Base-by-base conservation (phyloP, 2,329 filamentous ascomycete genomes). In the Clarireedia sp. region DNA sequence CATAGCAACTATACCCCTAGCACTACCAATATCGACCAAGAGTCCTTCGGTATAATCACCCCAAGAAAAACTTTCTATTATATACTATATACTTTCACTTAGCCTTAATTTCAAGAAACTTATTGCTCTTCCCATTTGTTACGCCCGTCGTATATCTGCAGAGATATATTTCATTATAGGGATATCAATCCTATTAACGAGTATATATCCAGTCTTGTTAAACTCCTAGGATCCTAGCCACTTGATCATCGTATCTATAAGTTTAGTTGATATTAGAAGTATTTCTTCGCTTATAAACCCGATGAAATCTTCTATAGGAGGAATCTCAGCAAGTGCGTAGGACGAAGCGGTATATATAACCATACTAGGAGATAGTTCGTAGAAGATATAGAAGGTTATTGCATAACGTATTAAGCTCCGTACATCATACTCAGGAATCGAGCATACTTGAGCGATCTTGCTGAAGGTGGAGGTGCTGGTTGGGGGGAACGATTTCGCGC, bases 371-470 rank as follows among this genome's bases (percentile, higher is more conserved):
- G 33, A n/a, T 9, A 45, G 51, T 29, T 62, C 59, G 19, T 43
- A 21, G 24, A 63, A 63, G 52, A 83, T 70, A n/a, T 71, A 68
- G 58, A 74, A 77, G 12, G 78, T 80, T 71, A 81, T 81, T 48
- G 74, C 77, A 62, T 80, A 73, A 8, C 79, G 77, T 17, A 79
- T 64, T 3, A 76, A 64, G 53, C 77, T 50, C 5, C 29, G 16
- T 2, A 17, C 43, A 12, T 47, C 21, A 19, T 4, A 36, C 8
- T 45, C 21, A 1, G 29, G 19, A 9, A 47, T 37, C 3, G 29
- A 37, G 17, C 41, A 47, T 17, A 2, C 14, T 33, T n/a, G 4
- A 14, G 41, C 41, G 3, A 53, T 47, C 14, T 24, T 26, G 16
- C 7, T 8, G 40, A 47, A 53, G 12, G 51, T 47, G 3, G 51